Evolutionary conservation across 73 alveolate species (phyloP), one percentile per base, ranked within the genome.

Genomic region (Halteria grandinella): DNA sequence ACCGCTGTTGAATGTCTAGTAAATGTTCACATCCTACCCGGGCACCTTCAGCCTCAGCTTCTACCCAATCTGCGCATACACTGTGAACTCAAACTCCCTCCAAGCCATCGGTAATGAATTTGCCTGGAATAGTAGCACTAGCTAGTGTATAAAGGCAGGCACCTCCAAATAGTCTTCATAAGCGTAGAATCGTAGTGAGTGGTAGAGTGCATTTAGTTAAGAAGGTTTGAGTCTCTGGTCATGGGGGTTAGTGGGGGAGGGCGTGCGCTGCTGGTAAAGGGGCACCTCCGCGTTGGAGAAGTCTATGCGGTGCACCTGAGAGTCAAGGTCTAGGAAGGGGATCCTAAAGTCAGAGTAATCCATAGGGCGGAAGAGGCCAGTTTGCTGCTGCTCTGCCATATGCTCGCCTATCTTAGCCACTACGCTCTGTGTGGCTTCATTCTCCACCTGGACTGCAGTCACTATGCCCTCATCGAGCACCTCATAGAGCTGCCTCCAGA

Each of bases 401-500:
- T 34, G 45, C 28, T 18, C 27, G 49, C 29, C 23, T 11, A 62
- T 60, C 39, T 31, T 2, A n/a, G 23, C 55, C 0, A 54, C 37
- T 0, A 66, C 69, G 28, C 85, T 89, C 49, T 93, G 89, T 33
- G 89, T 87, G 24, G 96, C 96, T 69, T 72, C 83, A 50, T 93
- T 95, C 92, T 97, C 99, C 21, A 95, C 95, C 66, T 77, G 58
- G 40, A 91, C 92, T 27, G 97, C 94, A 21, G 79, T 79, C 24
- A 82, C 88, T 0, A 97, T 92, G 99, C 99, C 95, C 76, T 97
- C 98, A 72, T 97, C 98, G 69, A 97, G 80, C 59, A 85, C 80
- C 8, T 92, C 90, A 66, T 91, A 97, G 15, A 93, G 94, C 29
- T 88, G 73, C 29, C 83, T 74, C 0, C 96, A 78, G 51, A 76